These are phyloP conservation scores for Podaxis pistillaris DNA, from an alignment of 768 basidiomycete genomes.

Conservation along the genomic window DNA sequence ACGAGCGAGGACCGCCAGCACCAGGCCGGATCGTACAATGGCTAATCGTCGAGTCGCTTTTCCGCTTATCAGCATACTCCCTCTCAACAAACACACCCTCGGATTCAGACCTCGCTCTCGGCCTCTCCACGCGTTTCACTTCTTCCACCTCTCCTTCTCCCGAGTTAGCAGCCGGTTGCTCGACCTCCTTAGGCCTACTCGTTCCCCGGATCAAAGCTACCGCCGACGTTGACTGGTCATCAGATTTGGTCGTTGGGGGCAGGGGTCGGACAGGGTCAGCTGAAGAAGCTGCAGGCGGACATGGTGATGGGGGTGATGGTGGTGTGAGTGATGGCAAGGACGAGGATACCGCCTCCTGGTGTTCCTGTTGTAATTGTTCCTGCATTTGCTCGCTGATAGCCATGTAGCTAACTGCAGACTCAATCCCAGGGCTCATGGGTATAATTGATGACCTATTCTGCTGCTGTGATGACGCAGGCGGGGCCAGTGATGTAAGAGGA, in stretches of 20 bases:
- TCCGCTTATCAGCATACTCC: constrained; percentile 62
- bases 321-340: constrained; percentile 3
- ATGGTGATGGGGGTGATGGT: neutral
- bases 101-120: constrained; percentile 7
- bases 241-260: constrained; percentile 19
- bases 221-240: constrained; percentile 18
- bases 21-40: constrained; percentile 69
- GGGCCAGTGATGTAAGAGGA: constrained; percentile 2
- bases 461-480: constrained; percentile 8
- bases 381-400: constrained; percentile 26
- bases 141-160: constrained; percentile 28
- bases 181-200: constrained; percentile 15
- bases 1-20: constrained; percentile 43
- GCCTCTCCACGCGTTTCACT: neutral
- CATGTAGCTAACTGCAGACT: constrained; percentile 59
- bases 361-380: constrained; percentile 13
- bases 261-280: constrained; percentile 7
- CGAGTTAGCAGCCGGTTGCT: constrained; percentile 4
- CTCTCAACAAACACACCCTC: constrained; percentile 32
- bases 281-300: neutral
- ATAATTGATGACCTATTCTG: constrained; percentile 50
- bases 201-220: neutral
- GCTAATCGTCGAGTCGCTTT: constrained; percentile 82
- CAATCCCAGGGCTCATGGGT: constrained; percentile 54
- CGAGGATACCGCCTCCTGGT: constrained; percentile 3